Percentiles rank a stretch among this genome's conserved stretches.
These are phyloP conservation scores for Coprinopsis cinerea DNA, from an alignment of 768 basidiomycete genomes.

Conservation along the genomic window DNA sequence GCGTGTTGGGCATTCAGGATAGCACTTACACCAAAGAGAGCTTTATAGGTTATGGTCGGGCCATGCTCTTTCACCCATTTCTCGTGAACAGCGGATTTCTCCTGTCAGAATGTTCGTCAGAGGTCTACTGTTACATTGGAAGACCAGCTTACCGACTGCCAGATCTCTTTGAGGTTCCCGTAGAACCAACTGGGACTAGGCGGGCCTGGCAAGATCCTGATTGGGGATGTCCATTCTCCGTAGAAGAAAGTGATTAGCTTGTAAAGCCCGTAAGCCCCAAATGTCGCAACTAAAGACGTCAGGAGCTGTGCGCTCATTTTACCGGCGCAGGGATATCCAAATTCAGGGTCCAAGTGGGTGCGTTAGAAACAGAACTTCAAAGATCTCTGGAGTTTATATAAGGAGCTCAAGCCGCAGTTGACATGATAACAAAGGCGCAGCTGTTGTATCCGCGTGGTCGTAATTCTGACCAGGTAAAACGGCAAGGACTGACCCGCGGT, in stretches of 20 bases:
- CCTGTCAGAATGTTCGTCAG: constrained; percentile 23
- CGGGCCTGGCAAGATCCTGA: constrained; percentile 47
- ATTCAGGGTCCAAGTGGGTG: not conserved
- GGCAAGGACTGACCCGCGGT: no score
- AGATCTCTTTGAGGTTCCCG: constrained; percentile 43
- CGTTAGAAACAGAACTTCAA: not conserved
- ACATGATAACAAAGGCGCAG: no score
- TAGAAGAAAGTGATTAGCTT: constrained; percentile 26
- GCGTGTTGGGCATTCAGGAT: not conserved
- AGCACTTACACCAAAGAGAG: not conserved
- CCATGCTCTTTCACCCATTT: constrained; percentile 46
- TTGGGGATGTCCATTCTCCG: constrained; percentile 30
- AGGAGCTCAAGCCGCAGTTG: no score
- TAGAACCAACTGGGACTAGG: constrained; percentile 36
- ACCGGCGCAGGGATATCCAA: not conserved
- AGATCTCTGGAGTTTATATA: no score
- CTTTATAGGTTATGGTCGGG: constrained; percentile 34
- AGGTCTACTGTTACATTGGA: no score
- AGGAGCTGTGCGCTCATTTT: constrained; percentile 9
- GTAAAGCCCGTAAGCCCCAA: constrained; percentile 24
- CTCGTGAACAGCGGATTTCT: constrained; percentile 33
- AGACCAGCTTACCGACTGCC: constrained; percentile 6
- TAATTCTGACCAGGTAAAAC: no score
- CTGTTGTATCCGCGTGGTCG: no score
- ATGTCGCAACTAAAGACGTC: constrained; percentile 17